Base-by-base conservation (phyloP, 129 eudicot species). In the Erigeron canadensis region DNA sequence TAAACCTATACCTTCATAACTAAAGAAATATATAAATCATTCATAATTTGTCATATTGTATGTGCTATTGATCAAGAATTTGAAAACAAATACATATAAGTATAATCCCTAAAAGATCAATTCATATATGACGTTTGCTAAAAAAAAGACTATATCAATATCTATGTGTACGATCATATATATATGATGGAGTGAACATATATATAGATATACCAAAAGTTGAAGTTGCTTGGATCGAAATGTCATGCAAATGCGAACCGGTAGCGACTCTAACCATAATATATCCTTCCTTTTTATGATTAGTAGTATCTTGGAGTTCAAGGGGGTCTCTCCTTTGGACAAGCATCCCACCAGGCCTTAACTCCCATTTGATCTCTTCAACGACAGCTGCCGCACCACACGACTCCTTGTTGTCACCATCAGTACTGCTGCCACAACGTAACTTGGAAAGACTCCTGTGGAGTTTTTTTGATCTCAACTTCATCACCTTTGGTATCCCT, bases 291-390 rank as follows among this genome's bases (percentile, higher is more conserved):
- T 67, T 58, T 16, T 64, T 76, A n/a, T n/a, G n/a, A n/a, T n/a
- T n/a, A n/a, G n/a, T n/a, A 6, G 17, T 65, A 45, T 48, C 72
- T 10, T 79, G 81, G n/a, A 50, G 74, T 18, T 71, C 63, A n/a
- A 40, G 68, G n/a, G n/a, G n/a, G 3, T 86, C 96, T 80, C 96
- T 79, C 70, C 78, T 89, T 60, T 89, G 93, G 21, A 89, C 96
- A 72, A 89, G 86, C 96, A 89, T 89, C 47, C 96, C 93, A 3
- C 93, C 90, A 0, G 96, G 96, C 55, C 93, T 75, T 5, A 89
- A 53, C 63, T 89, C 96, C 96, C 96, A 86, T 70, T 82, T 84
- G 77, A 89, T 86, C 51, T 89, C 89, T 10, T 72, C 76, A n/a
- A 47, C 53, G 17, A 53, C 66, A 38, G 46, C 34, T 5, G 56